phyloP scores from a whole-genome alignment of 1,284 basidiomycete genomes.

The Ceratobasidium sp. region DNA sequence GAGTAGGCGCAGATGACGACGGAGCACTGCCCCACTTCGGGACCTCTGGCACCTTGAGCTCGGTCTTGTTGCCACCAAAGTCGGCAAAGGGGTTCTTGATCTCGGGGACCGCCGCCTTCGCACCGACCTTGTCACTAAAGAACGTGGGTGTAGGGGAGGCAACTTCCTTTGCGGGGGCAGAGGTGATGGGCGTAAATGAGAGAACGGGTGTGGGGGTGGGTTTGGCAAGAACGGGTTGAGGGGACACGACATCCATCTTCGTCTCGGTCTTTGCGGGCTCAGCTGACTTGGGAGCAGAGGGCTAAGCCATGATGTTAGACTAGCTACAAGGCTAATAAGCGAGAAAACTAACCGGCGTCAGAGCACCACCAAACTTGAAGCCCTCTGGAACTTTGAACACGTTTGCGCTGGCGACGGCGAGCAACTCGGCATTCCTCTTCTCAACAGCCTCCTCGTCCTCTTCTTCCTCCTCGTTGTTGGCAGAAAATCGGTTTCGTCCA shows the following conservation, averaged over 20 bases:
- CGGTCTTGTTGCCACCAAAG: slow-evolving; percentile 16
- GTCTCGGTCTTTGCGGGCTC: not conserved
- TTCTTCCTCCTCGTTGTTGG: slow-evolving; percentile 56
- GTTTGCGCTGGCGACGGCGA: slow-evolving; percentile 58
- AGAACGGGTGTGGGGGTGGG: not conserved
- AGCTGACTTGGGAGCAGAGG: slow-evolving; percentile 22
- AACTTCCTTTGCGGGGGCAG: not conserved
- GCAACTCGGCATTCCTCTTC: slow-evolving; percentile 47
- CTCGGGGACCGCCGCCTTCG: slow-evolving; percentile 10
- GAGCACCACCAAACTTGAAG: slow-evolving; percentile 59
- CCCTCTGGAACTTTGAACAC: slow-evolving; percentile 65
- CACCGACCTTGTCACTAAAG: not conserved
- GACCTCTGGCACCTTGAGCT: slow-evolving; percentile 30
- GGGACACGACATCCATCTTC: slow-evolving; percentile 15
- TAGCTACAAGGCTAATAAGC: not conserved
- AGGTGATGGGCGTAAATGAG: slow-evolving; percentile 20
- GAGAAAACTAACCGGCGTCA: slow-evolving; percentile 5
- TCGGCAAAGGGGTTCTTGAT: slow-evolving; percentile 24
- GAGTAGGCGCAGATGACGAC: not conserved
- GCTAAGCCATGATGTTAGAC: not conserved
- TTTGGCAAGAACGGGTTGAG: slow-evolving; percentile 16
- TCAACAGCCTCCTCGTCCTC: slow-evolving; percentile 60
- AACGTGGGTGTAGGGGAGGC: slow-evolving; percentile 14
- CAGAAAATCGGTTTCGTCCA: slow-evolving; percentile 31
- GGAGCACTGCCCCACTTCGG: slow-evolving; percentile 20